These are phyloP conservation scores for Mucor saturninus DNA, from an alignment of 371 early-diverging fungal genomes.

Conservation along the genomic window DNA sequence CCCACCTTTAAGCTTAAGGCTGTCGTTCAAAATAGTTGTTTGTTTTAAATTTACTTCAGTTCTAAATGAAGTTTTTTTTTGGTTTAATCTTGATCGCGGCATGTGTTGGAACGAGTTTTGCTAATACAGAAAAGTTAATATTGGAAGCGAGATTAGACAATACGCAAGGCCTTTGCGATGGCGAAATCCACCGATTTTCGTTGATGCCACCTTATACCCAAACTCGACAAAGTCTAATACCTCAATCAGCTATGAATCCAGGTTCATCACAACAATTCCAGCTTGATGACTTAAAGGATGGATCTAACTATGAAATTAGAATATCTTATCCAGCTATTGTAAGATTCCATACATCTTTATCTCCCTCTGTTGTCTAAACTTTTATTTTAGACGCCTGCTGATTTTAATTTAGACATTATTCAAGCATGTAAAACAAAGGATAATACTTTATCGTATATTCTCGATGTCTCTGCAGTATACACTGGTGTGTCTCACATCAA, in stretches of 20 bases:
- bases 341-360: background rate
- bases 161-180: background rate
- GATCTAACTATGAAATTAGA: slow-evolving; percentile 37
- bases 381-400: slow-evolving; percentile 41
- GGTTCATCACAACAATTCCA: slow-evolving; percentile 21
- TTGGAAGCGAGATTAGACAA: slow-evolving; percentile 12
- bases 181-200: background rate
- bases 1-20: background rate
- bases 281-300: slow-evolving; percentile 20
- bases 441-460: slow-evolving; percentile 5
- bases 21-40: background rate
- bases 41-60: background rate
- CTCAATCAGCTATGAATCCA: background rate
- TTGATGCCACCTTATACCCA: slow-evolving; percentile 27
- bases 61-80: background rate
- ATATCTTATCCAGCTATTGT: slow-evolving; percentile 54
- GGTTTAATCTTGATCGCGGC: slow-evolving; percentile 5
- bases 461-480: slow-evolving; percentile 31
- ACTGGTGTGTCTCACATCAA: slow-evolving; percentile 41
- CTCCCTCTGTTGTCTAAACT: background rate
- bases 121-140: slow-evolving; percentile 53
- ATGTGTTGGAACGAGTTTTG: slow-evolving; percentile 12
- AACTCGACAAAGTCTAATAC: slow-evolving; percentile 18
- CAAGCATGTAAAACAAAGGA: slow-evolving; percentile 12
- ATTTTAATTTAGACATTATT: slow-evolving; percentile 32